Percentiles rank a stretch among this genome's conserved stretches.
Conservation (phyloP, 2,329 filamentous ascomycete genomes). For the Paecilomyces sp. region DNA sequence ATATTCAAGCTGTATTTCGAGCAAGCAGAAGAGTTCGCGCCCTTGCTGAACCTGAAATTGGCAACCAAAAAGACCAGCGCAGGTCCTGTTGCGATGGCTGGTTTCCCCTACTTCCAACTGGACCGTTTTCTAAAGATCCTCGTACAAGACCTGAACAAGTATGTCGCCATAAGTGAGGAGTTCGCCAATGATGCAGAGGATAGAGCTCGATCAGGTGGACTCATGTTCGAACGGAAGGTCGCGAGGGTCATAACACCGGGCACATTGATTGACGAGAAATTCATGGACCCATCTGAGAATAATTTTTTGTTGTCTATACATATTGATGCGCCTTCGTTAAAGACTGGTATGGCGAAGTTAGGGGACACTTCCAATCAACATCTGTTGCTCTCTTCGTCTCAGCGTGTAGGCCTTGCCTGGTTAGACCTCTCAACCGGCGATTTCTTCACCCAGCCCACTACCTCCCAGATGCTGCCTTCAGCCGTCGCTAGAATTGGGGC, state of each 20-base stretch:
- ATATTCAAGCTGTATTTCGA: conserved; percentile 72
- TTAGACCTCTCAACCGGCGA: conserved; percentile 90
- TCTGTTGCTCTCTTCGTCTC: conserved; percentile 22
- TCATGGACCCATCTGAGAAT: conserved; percentile 88
- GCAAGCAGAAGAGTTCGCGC: conserved; percentile 83
- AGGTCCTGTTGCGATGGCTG: conserved; percentile 81
- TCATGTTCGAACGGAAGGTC: conserved; percentile 79
- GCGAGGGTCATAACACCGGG: conserved; percentile 87
- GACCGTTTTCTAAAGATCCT: conserved; percentile 89
- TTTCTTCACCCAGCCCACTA: conserved; percentile 77
- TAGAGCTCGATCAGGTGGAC: conserved; percentile 66
- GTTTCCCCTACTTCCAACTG: conserved; percentile 88
- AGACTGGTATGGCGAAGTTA: conserved; percentile 13
- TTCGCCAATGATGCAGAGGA: conserved; percentile 66
- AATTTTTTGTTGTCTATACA: conserved; percentile 86
- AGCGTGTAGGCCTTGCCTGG: conserved; percentile 75
- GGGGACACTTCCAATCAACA: conserved; percentile 16
- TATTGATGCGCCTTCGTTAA: conserved; percentile 32
- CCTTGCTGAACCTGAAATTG: conserved; percentile 80
- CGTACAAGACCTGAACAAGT: conserved; percentile 81
- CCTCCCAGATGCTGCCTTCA: conserved; percentile 65
- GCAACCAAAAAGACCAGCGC: conserved; percentile 71
- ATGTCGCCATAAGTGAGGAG: conserved; percentile 92
- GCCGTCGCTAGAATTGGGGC: conserved; percentile 76
- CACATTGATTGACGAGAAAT: conserved; percentile 94